A percentile compares a stretch with the other conserved stretches of the same genome.
phyloP scores from a whole-genome alignment of 257 asterid genomes.

The Ehretia macrophylla region DNA sequence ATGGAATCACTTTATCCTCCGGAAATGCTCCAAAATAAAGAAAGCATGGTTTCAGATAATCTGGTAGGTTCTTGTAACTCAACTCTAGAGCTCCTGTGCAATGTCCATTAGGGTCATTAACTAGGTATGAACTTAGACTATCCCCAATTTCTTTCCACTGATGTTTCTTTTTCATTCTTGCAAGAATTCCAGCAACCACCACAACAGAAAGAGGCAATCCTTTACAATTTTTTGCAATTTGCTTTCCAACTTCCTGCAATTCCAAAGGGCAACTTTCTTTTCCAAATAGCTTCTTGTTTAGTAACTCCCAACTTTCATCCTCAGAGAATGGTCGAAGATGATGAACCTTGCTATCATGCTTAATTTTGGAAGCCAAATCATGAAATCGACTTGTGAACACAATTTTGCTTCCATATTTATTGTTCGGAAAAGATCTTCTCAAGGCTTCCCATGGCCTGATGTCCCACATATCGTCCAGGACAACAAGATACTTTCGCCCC shows the following conservation, averaged over 20 bases:
- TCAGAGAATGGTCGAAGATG: not conserved
- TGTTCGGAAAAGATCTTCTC: slow-evolving; percentile 4
- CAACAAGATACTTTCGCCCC: slow-evolving; percentile 10
- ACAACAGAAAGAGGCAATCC: slow-evolving; percentile 15
- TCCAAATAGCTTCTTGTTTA: slow-evolving; percentile 6
- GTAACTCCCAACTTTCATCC: slow-evolving; percentile 15
- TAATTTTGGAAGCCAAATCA: not conserved
- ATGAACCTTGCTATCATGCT: not conserved
- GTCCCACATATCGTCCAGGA: slow-evolving; percentile 20
- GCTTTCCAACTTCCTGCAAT: not conserved
- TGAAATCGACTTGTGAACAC: slow-evolving; percentile 5
- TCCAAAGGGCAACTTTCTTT: slow-evolving; percentile 4
- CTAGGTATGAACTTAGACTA: not conserved
- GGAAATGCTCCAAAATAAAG: not conserved
- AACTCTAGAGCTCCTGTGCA: not conserved
- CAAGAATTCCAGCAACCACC: not conserved
- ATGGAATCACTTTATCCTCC: not conserved
- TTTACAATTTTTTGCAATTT: slow-evolving; percentile 6
- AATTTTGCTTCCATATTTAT: slow-evolving; percentile 9
- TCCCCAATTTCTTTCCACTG: not conserved
- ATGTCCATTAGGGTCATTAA: not conserved
- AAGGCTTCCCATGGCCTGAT: slow-evolving; percentile 5
- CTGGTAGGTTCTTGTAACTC: not conserved
- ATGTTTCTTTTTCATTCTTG: not conserved
- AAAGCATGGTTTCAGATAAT: not conserved